phyloP scores from a whole-genome alignment of 495 filamentous ascomycete species.

The Staphylotrichum longicolle region DNA sequence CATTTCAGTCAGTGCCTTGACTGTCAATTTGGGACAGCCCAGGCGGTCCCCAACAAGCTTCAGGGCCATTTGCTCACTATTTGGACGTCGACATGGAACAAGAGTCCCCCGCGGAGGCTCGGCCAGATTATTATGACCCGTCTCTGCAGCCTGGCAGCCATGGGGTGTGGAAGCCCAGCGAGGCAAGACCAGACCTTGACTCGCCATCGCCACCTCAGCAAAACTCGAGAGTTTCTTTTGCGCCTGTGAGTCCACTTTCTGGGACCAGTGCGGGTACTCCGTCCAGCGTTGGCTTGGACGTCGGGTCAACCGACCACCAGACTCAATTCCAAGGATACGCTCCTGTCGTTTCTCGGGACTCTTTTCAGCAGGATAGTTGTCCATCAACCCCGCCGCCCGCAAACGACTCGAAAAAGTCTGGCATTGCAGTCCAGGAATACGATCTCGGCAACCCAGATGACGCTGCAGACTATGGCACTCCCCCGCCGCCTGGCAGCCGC shows the following conservation, averaged over 20 bases:
- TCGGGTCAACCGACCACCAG: background rate
- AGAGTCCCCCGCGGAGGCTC: background rate
- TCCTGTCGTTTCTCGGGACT: constrained; percentile 5
- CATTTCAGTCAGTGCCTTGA: too few species aligned
- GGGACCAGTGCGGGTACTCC: background rate
- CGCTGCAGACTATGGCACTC: background rate
- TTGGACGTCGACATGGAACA: constrained; percentile 11
- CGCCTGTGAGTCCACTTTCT: background rate
- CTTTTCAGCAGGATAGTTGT: constrained; percentile 11
- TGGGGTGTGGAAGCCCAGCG: background rate
- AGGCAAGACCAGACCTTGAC: constrained; percentile 9
- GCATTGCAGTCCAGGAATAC: background rate
- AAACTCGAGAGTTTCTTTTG: background rate
- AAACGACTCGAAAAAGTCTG: constrained; percentile 6
- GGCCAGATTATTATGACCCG: background rate
- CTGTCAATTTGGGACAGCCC: too few species aligned
- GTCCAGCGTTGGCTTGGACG: constrained; percentile 13
- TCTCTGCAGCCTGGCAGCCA: background rate
- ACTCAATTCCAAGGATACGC: background rate
- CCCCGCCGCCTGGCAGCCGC: background rate
- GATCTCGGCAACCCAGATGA: background rate
- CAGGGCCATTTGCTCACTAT: background rate
- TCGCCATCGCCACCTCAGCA: background rate
- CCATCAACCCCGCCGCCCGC: background rate
- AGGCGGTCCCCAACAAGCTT: too few species aligned